Evolutionary conservation across 2,329 filamentous ascomycete genomes (phyloP), one percentile per base, ranked within the genome.

Genomic region (Apiospora aurea): DNA sequence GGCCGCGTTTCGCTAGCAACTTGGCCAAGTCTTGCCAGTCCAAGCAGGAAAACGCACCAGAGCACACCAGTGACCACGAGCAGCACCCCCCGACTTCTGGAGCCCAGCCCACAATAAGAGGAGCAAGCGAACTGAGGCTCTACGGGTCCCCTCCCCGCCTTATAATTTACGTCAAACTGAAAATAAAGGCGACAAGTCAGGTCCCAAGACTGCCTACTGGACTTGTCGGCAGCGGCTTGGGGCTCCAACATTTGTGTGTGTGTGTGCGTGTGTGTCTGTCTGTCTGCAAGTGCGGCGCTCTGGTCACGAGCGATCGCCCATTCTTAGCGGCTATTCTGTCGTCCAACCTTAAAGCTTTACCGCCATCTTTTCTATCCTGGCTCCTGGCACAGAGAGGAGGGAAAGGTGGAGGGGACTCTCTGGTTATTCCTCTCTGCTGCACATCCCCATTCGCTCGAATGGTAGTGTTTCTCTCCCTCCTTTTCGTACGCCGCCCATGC

Each of bases 101-200:
- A 38, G 38, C 47, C 46, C 21, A 69, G 67, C 71, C 72, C 72
- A 73, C 72, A 73, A 73, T 71, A 73, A 71, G 70, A 73, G 72
- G 71, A 72, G 71, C 69, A 70, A 24, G 46, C 68, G 47, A 47
- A 68, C 72, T 71, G 72, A 69, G 72, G 72, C 72, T 73, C 72
- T 70, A 70, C 72, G 70, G 71, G 68, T 70, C 72, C 70, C 57
- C 57, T 64, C 57, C 57, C 72, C 72, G 70, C 72, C 72, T 73
- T 73, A 71, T 61, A 72, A 72, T 71, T 67, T 73, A 69, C 72
- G 72, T 70, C 72, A 73, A 70, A 73, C 69, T 68, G 46, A 69
- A 69, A 51, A 53, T 57, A 44, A 68, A 47, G 66, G 41, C 57
- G 57, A 64, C 66, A 43, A 67, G 64, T 46, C 64, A 68, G 66